phyloP scores from a whole-genome alignment of 2,329 filamentous ascomycete genomes.

The Penicillium brasilianum region DNA sequence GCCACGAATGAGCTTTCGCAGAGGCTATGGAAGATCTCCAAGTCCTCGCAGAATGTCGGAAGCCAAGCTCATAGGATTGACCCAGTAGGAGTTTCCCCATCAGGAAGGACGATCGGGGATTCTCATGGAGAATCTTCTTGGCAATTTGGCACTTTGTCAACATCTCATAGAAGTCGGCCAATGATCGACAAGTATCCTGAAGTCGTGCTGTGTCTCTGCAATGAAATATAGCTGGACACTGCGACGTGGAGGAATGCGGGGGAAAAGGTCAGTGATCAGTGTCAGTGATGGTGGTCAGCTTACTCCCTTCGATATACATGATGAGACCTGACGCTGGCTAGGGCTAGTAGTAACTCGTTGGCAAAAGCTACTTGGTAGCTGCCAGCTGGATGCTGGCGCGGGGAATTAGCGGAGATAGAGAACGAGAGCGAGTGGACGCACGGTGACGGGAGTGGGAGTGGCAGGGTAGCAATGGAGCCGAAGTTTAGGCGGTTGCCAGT shows the following conservation, averaged over 20 bases:
- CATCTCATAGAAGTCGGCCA: neutral
- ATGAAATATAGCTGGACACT: neutral
- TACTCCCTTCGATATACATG: neutral
- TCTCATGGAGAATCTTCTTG: neutral
- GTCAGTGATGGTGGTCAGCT: neutral
- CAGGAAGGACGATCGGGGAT: conserved; percentile 11
- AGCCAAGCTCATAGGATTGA: neutral
- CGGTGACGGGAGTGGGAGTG: conserved; percentile 1
- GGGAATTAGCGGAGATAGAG: conserved; percentile 18
- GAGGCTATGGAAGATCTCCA: neutral
- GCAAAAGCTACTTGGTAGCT: neutral
- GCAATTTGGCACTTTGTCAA: neutral
- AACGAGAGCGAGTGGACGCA: conserved; percentile 6
- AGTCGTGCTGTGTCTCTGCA: neutral
- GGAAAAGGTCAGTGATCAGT: neutral
- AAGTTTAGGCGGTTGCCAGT: conserved; percentile 12
- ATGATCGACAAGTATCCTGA: neutral
- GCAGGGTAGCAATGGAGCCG: conserved; percentile 9
- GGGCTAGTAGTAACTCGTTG: neutral
- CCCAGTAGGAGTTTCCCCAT: conserved; percentile 14
- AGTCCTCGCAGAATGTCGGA: neutral
- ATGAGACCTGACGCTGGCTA: neutral
- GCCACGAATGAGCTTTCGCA: neutral
- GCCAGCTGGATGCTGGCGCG: neutral
- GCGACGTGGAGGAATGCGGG: neutral